Evolutionary conservation across 768 basidiomycete species (phyloP).

Genomic region (Boletus sp.): DNA sequence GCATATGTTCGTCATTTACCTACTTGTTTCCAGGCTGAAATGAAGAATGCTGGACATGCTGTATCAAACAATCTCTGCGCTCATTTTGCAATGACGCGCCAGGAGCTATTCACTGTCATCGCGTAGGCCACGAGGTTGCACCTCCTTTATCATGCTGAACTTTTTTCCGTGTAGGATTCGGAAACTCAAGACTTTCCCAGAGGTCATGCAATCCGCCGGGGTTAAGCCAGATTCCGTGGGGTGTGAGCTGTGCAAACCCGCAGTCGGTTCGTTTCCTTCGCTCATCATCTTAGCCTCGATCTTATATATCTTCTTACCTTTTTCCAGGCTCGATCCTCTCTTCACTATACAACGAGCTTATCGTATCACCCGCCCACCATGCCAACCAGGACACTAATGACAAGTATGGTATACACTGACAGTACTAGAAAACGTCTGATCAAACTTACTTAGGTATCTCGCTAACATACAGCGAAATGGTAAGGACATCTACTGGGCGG

Average conservation of each 20-base stretch:
- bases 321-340: slow-evolving; percentile 40
- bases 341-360: slow-evolving; percentile 58
- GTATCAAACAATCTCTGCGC: slow-evolving; percentile 60
- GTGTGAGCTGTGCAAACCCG: slow-evolving; percentile 75
- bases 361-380: slow-evolving; percentile 62
- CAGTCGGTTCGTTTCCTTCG: slow-evolving; percentile 49
- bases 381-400: slow-evolving; percentile 76
- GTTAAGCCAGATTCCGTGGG: slow-evolving; percentile 50
- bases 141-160: not conserved
- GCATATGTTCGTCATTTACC: too few relatives aligned
- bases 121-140: slow-evolving; percentile 29
- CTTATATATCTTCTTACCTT: not conserved
- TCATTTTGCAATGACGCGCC: slow-evolving; percentile 63
- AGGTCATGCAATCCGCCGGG: slow-evolving; percentile 52
- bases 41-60: slow-evolving; percentile 63
- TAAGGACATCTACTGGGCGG: not conserved
- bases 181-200: slow-evolving; percentile 52
- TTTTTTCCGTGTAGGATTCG: slow-evolving; percentile 42
- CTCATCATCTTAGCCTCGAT: not conserved
- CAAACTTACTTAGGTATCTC: slow-evolving; percentile 40
- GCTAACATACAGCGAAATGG: slow-evolving; percentile 74
- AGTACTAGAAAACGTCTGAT: too few relatives aligned
- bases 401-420: slow-evolving; percentile 12
- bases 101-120: slow-evolving; percentile 65
- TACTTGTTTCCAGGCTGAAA: slow-evolving; percentile 46